These are phyloP conservation scores for Aristolochia fimbriata DNA, from an alignment of 164 flowering plant genomes.

Conservation along the genomic window DNA sequence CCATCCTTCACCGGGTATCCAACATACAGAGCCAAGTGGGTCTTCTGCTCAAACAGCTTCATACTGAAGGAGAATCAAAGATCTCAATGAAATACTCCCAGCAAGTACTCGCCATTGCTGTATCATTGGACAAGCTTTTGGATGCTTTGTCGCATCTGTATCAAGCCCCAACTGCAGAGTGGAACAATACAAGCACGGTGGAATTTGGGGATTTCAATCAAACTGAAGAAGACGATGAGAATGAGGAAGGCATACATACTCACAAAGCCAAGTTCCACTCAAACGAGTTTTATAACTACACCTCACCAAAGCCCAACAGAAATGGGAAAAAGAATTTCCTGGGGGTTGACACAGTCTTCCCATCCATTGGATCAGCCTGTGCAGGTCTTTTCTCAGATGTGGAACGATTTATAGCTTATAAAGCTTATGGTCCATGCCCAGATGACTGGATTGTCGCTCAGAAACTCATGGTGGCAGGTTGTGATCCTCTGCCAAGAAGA, in stretches of 20 bases:
- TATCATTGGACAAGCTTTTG: constrained; percentile 28
- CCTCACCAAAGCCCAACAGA: constrained; percentile 25
- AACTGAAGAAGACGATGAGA: constrained; percentile 17
- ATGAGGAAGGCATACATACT: constrained; percentile 10
- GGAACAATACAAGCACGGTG: constrained; percentile 14
- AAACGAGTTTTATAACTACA: constrained; percentile 23
- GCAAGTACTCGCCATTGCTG: constrained; percentile 22
- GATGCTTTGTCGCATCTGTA: constrained; percentile 10
- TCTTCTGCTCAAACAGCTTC: constrained; percentile 20
- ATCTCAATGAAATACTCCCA: constrained; percentile 13
- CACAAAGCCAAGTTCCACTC: constrained; percentile 11
- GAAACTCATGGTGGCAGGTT: constrained; percentile 27
- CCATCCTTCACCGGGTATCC: constrained; percentile 19
- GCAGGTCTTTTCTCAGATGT: constrained; percentile 10
- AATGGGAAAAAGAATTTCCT: constrained; percentile 28
- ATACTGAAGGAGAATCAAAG: constrained; percentile 13
- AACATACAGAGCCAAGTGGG: constrained; percentile 26
- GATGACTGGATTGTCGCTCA: constrained; percentile 31
- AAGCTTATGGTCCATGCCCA: constrained; percentile 21
- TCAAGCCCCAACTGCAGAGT: constrained; percentile 4
- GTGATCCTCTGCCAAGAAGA: constrained; percentile 34
- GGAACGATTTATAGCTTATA: constrained; percentile 27
- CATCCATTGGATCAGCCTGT: constrained; percentile 24
- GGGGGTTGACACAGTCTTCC: constrained; percentile 24
- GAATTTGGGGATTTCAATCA: constrained; percentile 15